Conservation (phyloP, 805 yeast genomes). For the Metschnikowia dekortorum region DNA sequence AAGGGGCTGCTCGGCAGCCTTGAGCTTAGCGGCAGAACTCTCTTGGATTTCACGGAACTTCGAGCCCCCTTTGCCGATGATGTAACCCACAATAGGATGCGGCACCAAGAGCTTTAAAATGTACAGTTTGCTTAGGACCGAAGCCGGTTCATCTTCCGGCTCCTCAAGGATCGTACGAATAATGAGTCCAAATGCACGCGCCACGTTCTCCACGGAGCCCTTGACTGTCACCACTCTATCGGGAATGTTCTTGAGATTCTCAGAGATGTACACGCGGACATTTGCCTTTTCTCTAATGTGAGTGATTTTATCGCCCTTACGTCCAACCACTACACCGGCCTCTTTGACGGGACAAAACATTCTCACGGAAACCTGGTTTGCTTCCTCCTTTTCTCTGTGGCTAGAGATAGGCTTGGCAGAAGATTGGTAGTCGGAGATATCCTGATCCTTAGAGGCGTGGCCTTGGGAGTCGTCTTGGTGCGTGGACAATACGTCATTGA, state of each 20-base stretch:
- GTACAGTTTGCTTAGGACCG: slow-evolving; percentile 49
- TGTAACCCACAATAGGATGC: slow-evolving; percentile 72
- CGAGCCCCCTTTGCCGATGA: slow-evolving; percentile 74
- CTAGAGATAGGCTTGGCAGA: slow-evolving; percentile 33
- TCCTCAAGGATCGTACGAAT: slow-evolving; percentile 64
- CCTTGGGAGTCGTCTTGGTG: neutral
- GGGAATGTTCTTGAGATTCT: slow-evolving; percentile 64
- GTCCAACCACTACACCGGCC: slow-evolving; percentile 72
- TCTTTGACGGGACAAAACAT: slow-evolving; percentile 74
- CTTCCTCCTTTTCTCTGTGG: slow-evolving; percentile 45
- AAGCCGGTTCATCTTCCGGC: slow-evolving; percentile 59
- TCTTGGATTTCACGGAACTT: slow-evolving; percentile 79
- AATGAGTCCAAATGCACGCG: slow-evolving; percentile 75
- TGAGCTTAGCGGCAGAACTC: slow-evolving; percentile 69
- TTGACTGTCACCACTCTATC: slow-evolving; percentile 71
- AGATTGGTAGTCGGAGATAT: neutral
- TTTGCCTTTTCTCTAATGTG: slow-evolving; percentile 59
- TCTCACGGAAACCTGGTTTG: slow-evolving; percentile 62
- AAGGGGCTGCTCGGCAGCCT: slow-evolving; percentile 67
- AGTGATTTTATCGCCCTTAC: slow-evolving; percentile 70
- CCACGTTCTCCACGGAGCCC: slow-evolving; percentile 74
- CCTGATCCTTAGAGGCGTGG: neutral
- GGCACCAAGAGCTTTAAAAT: slow-evolving; percentile 65
- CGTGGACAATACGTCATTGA: neutral
- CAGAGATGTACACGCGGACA: slow-evolving; percentile 67